A percentile compares a stretch with the other conserved stretches of the same genome.
phyloP scores from a whole-genome alignment of 495 filamentous ascomycete genomes.

The Viridothelium virens region DNA sequence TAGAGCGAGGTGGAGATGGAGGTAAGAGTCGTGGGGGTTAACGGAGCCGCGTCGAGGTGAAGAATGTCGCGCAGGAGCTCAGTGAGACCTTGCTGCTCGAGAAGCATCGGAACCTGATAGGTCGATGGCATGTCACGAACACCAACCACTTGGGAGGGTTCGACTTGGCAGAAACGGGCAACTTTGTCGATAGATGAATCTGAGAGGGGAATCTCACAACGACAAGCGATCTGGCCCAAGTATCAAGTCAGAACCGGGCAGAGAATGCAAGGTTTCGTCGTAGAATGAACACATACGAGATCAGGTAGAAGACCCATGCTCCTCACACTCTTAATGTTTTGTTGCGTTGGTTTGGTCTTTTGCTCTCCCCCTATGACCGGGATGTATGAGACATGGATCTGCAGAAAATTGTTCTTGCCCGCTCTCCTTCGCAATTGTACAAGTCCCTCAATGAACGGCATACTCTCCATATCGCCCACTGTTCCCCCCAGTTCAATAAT shows the following conservation, averaged over 20 bases:
- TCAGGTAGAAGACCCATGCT: slow-evolving; percentile 80
- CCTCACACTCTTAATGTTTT: slow-evolving; percentile 72
- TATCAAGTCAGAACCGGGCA: not conserved
- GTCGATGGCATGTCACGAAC: slow-evolving; percentile 80
- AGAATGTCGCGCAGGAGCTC: slow-evolving; percentile 52
- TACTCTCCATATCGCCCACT: slow-evolving; percentile 85
- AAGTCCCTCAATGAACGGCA: slow-evolving; percentile 82
- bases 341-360: slow-evolving; percentile 96
- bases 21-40: slow-evolving; percentile 32
- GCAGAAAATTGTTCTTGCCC: slow-evolving; percentile 73
- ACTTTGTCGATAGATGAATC: slow-evolving; percentile 77
- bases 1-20: slow-evolving; percentile 29
- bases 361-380: slow-evolving; percentile 69
- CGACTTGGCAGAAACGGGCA: slow-evolving; percentile 76
- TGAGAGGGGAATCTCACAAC: slow-evolving; percentile 67
- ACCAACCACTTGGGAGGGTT: slow-evolving; percentile 68
- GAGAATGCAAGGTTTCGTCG: not conserved
- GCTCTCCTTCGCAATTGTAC: slow-evolving; percentile 63
- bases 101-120: slow-evolving; percentile 87
- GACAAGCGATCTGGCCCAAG: slow-evolving; percentile 67
- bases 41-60: slow-evolving; percentile 46
- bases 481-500: slow-evolving; percentile 77
- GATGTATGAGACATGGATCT: slow-evolving; percentile 76
- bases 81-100: slow-evolving; percentile 70
- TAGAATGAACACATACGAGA: slow-evolving; percentile 42